Base-by-base conservation (phyloP, 1,139 yeast genomes). In the Zygotorulaspora mrakii region DNA sequence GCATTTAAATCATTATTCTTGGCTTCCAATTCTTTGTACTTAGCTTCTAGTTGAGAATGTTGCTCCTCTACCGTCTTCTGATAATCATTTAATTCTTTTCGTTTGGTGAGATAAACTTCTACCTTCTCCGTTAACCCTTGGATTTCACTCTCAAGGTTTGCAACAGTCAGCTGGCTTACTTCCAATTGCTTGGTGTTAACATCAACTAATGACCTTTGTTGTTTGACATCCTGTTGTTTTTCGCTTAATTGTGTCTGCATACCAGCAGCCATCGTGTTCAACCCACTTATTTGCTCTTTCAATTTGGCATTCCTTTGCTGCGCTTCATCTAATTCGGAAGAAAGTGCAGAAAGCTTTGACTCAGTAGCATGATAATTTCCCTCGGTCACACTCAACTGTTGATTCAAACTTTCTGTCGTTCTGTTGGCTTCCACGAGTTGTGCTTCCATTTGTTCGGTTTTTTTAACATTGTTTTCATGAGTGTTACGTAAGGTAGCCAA, bases 401-500 rank as follows among this genome's bases (percentile, higher is more conserved):
- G 77, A 53, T 84, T 73, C 50, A 89, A 70, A 38, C 79, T 75
- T 46, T 80, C 86, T 9, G 83, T 74, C 55, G 88, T 96, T 46
- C 73, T 75, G 40, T 74, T 77, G 1, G 89, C 77, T 14, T 72
- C 63, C 8, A 68, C 66, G 50, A 87, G 69, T 34, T 74, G 70
- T 4, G 70, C 62, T 58, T 86, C 89, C 32, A 86, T 83, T 52
- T 79, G 78, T 40, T 75, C 74, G 31, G 82, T 83, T 53, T 85
- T 94, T 46, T 76, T 73, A 4, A 82, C 84, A 61, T 89, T 96
- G 46, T 76, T 75, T 31, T 87, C 94, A 57, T 88, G 88, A 5
- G 85, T 76, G 1, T 77, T 66, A 52, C 87, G 75, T 54, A 89
- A 71, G 43, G 74, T 73, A 27, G 74, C 67, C 47, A 94, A 71